Conservation (phyloP, 2,329 filamentous ascomycete genomes). For the Botryotinia narcissicola region DNA sequence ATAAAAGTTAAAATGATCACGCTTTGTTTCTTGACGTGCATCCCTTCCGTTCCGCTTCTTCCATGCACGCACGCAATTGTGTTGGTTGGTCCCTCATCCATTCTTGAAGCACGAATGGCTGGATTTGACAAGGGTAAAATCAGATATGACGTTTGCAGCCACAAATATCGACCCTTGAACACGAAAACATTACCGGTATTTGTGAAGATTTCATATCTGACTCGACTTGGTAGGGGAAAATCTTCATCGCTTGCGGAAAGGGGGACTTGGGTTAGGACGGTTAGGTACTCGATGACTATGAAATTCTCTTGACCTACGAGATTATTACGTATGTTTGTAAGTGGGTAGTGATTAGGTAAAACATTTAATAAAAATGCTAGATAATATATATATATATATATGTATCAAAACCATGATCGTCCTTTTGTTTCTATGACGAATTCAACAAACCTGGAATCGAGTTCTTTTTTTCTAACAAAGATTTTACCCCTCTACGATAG, state of each 20-base stretch:
- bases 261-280: neutral
- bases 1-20: neutral
- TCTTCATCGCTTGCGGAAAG: conserved; percentile 10
- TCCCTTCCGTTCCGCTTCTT: neutral
- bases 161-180: neutral
- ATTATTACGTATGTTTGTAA: neutral
- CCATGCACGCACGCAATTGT: no score
- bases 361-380: neutral
- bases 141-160: conserved; percentile 4
- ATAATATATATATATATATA: neutral
- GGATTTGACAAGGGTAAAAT: neutral
- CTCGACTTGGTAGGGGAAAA: neutral
- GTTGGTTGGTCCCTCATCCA: neutral
- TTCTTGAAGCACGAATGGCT: neutral
- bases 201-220: neutral
- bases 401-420: neutral
- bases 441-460: neutral
- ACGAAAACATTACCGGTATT: neutral
- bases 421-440: neutral
- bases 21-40: neutral
- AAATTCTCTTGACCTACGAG: neutral
- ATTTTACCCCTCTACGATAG: neutral
- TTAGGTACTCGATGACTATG: neutral
- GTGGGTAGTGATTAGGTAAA: neutral
- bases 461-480: no score